These are phyloP conservation scores for Melocanna baccifera DNA, from an alignment of 176 grass and related monocot genomes.

Conservation along the genomic window DNA sequence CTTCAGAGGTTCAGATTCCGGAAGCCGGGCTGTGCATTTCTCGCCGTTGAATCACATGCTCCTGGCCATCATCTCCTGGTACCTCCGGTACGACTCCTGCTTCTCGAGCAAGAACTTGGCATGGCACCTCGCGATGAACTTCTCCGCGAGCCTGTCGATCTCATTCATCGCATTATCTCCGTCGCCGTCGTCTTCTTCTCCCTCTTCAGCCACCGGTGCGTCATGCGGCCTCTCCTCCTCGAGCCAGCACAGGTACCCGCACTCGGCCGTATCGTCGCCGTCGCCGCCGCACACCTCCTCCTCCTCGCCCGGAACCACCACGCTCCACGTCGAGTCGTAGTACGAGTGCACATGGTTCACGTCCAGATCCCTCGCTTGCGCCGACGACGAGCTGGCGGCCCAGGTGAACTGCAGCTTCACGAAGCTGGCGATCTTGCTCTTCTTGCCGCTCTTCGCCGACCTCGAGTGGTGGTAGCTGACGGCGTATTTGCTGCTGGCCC, in stretches of 20 bases:
- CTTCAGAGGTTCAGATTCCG: not conserved
- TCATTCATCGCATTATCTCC: slow-evolving; percentile 19
- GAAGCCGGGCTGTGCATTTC: not conserved
- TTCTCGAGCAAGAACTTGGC: slow-evolving; percentile 83
- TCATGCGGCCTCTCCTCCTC: slow-evolving; percentile 37
- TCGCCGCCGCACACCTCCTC: not conserved
- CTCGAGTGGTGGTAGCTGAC: not conserved
- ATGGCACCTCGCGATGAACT: slow-evolving; percentile 76
- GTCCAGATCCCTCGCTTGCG: not conserved
- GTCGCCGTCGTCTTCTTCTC: not conserved
- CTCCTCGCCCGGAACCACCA: not conserved
- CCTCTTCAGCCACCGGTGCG: not conserved
- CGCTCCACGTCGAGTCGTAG: slow-evolving; percentile 29
- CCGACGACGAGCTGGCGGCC: not conserved
- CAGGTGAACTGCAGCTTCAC: slow-evolving; percentile 32
- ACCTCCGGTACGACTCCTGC: slow-evolving; percentile 90
- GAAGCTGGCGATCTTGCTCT: slow-evolving; percentile 18
- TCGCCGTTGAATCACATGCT: slow-evolving; percentile 35
- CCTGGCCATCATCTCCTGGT: slow-evolving; percentile 75
- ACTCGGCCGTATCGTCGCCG: slow-evolving; percentile 13
- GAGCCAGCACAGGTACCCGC: slow-evolving; percentile 57
- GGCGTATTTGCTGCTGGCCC: not conserved
- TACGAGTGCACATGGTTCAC: not conserved
- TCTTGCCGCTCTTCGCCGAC: slow-evolving; percentile 11
- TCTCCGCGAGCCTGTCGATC: slow-evolving; percentile 81